These are phyloP conservation scores for Phoenix roebelenii DNA, from an alignment of 176 grass and related monocot genomes.

Conservation along the genomic window DNA sequence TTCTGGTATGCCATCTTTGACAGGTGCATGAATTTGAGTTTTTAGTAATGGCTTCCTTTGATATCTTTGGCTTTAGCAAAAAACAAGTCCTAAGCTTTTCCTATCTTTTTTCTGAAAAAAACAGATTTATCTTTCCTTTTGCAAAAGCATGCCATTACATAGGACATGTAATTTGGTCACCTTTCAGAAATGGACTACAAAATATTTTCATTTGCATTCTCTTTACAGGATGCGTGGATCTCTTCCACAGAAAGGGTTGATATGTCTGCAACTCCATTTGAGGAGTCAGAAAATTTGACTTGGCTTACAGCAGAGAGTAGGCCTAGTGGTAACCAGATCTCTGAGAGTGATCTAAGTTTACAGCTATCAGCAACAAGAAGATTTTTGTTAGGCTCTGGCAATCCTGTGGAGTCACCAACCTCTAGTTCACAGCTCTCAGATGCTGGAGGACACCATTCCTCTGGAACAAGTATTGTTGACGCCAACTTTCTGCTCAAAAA, in stretches of 20 bases:
- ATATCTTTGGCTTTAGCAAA: no score
- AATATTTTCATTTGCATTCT: no score
- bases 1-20: no score
- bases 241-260: slow-evolving; percentile 23
- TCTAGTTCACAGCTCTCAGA: slow-evolving; percentile 3
- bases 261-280: slow-evolving; percentile 26
- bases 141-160: no score
- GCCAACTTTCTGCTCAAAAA: background rate
- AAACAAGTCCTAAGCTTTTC: no score
- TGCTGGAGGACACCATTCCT: no score
- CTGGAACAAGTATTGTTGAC: slow-evolving; percentile 18
- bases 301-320: slow-evolving; percentile 35
- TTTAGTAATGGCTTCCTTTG: no score
- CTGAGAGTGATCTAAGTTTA: slow-evolving; percentile 38
- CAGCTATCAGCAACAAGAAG: slow-evolving; percentile 72
- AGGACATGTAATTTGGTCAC: no score
- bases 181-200: no score
- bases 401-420: slow-evolving; percentile 43
- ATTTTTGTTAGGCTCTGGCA: slow-evolving; percentile 74
- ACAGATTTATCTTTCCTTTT: no score
- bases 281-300: slow-evolving; percentile 27
- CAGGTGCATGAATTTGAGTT: no score
- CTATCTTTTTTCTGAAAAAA: no score
- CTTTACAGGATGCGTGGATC: background rate
- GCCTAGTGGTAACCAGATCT: slow-evolving; percentile 22